Conservation (phyloP, 345 rosid genomes). For the Laguncularia racemosa region DNA sequence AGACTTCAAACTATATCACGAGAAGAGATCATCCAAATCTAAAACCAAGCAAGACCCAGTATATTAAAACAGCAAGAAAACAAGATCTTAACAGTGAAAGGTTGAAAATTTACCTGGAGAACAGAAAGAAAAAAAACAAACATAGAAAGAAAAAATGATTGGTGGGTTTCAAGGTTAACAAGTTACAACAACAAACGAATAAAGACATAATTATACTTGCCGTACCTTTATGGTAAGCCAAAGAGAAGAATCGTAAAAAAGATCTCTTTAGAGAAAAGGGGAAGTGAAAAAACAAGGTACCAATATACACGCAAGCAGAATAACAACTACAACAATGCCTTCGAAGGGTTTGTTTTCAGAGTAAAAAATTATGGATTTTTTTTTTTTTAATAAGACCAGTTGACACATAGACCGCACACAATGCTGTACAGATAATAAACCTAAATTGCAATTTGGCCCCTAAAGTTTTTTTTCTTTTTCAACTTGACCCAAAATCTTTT, state of each 20-base stretch:
- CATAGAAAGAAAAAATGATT: slow-evolving; percentile 1
- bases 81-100: background rate
- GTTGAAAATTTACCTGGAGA: background rate
- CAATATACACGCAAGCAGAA: too few species aligned
- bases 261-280: background rate
- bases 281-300: background rate
- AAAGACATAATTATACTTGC: slow-evolving; percentile 3
- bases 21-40: too few species aligned
- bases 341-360: too few species aligned
- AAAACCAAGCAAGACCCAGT: background rate
- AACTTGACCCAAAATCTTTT: too few species aligned
- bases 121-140: background rate
- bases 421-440: too few species aligned
- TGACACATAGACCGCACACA: too few species aligned
- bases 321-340: too few species aligned
- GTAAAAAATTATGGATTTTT: too few species aligned
- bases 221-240: slow-evolving; percentile 8
- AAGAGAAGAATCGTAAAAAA: background rate
- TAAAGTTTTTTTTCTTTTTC: too few species aligned
- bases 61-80: background rate
- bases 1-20: too few species aligned
- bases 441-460: too few species aligned
- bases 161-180: slow-evolving; percentile 3
- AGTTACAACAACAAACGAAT: background rate
- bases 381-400: too few species aligned